Percentiles rank a stretch among this genome's conserved stretches.
Evolutionary conservation across 2,329 filamentous ascomycete species (phyloP).

Genomic region (Aspergillus clavatus): DNA sequence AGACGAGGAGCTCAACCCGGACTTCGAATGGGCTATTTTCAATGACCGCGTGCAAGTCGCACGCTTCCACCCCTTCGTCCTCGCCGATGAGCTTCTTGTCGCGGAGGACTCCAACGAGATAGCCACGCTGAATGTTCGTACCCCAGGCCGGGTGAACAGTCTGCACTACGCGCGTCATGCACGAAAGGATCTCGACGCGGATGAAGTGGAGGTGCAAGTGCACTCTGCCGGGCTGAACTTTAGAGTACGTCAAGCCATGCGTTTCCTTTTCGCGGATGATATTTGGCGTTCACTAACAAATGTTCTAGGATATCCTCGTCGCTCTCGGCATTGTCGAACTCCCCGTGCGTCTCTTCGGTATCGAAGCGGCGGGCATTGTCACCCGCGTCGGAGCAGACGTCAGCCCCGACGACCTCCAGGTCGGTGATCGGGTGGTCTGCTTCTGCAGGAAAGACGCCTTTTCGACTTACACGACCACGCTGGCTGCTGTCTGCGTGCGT

Average conservation of each 20-base stretch:
- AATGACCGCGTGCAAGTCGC: slow-evolving; percentile 11
- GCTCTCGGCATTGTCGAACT: slow-evolving; percentile 11
- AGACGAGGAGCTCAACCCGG: slow-evolving; percentile 8
- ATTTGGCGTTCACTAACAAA: not conserved
- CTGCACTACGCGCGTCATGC: slow-evolving; percentile 17
- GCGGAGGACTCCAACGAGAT: not conserved
- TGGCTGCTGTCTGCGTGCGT: slow-evolving; percentile 3
- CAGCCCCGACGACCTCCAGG: slow-evolving; percentile 3
- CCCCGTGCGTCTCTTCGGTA: slow-evolving; percentile 13
- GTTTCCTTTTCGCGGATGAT: not conserved
- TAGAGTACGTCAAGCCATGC: not conserved
- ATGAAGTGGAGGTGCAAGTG: slow-evolving; percentile 21
- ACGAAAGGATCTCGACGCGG: slow-evolving; percentile 1
- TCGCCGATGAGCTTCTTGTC: not conserved
- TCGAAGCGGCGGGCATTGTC: slow-evolving; percentile 21
- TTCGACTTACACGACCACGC: not conserved
- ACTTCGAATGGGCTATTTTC: slow-evolving; percentile 17
- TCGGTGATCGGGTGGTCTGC: slow-evolving; percentile 22
- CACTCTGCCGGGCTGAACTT: slow-evolving; percentile 2
- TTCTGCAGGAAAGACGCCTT: not conserved
- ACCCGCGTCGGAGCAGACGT: slow-evolving; percentile 17
- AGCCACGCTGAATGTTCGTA: slow-evolving; percentile 11
- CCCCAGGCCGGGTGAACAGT: slow-evolving; percentile 16
- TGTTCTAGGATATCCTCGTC: slow-evolving; percentile 19
- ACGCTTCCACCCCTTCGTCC: slow-evolving; percentile 7